Base-by-base conservation (phyloP, 176 grass and related monocot species). In the Secale cereale region DNA sequence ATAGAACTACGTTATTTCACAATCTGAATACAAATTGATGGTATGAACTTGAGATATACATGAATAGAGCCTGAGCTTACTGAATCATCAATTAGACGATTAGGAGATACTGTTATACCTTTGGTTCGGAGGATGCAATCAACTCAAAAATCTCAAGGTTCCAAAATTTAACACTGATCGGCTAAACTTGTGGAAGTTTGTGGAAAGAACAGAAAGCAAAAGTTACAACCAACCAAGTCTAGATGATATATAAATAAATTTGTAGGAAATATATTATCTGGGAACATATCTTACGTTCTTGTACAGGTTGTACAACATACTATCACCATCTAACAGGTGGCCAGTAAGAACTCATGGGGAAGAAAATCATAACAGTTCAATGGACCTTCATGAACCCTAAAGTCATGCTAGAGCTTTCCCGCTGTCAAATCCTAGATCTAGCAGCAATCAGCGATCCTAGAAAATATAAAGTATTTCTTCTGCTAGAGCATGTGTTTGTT, bases 351-450 rank as follows among this genome's bases (percentile, higher is more conserved):
- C 46, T 98, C 89, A 14, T 93, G 78, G 27, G 95, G 95, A 57
- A 95, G 95, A 72, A 95, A 90, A 93, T 95, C 95, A 79, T 95
- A 82, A 79, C 91, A 95, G 80, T 93, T 90, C 85, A 93, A 69
- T 50, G 94, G 95, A 80, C 95, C 95, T 59, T 91, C 80, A 66
- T 98, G 95, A 83, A 86, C 59, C 82, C 66, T 91, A 79, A 95
- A 98, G 52, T 95, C 92, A 88, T 88, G 87, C 75, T 93, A 70
- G 71, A 98, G 87, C 85, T 93, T 92, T 66, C 89, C 92, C 77
- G 92, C 92, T 12, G 95, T 94, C 81, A 95, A 92, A 92, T 98
- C 95, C 92, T 91, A 98, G 54, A 98, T 76, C 92, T 98, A 84
- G 20, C 46, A 83, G 59, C 23, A 74, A 80, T 80, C 23, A 84